phyloP scores from a whole-genome alignment of 495 filamentous ascomycete species.

The Aspergillus homomorphus region DNA sequence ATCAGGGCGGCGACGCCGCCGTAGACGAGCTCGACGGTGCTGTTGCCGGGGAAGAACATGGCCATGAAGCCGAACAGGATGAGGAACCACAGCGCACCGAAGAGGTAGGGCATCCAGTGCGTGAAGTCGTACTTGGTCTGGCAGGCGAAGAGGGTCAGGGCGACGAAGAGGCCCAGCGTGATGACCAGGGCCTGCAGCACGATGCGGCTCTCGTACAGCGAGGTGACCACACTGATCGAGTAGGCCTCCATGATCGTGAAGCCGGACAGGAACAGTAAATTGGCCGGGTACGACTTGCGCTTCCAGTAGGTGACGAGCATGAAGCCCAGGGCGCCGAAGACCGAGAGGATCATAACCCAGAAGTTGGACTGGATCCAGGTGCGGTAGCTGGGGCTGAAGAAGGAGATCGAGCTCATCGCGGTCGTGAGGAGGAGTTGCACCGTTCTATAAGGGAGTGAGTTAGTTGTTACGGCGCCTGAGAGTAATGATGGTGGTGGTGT shows the following conservation, averaged over 20 bases:
- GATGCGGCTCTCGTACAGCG: conserved; percentile 75
- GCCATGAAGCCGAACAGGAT: conserved; percentile 90
- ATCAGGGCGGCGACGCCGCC: conserved; percentile 76
- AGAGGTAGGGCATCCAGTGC: conserved; percentile 91
- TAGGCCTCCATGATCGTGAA: conserved; percentile 96
- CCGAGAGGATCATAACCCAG: conserved; percentile 80
- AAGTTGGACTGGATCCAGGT: conserved; percentile 80
- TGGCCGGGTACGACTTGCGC: conserved; percentile 92
- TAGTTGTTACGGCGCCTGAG: too few species aligned
- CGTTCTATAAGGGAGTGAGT: conserved; percentile 47
- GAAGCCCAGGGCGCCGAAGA: conserved; percentile 76
- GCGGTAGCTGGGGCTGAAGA: conserved; percentile 78
- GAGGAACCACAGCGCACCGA: conserved; percentile 83
- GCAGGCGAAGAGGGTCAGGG: conserved; percentile 90
- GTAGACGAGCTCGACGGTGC: conserved; percentile 78
- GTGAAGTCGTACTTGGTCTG: conserved; percentile 99
- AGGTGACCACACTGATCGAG: conserved; percentile 84
- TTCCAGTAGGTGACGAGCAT: conserved; percentile 95
- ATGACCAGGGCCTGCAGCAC: conserved; percentile 89
- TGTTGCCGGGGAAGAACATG: conserved; percentile 76
- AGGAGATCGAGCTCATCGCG: conserved; percentile 74
- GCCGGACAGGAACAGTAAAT: conserved; percentile 84
- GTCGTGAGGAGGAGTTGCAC: conserved; percentile 86
- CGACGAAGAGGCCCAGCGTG: conserved; percentile 90
- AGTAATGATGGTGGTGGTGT: too few species aligned